Percentiles rank a stretch among this genome's conserved stretches.
Evolutionary conservation across 2,329 filamentous ascomycete species (phyloP).

Genomic region (Diaporthe sp.): DNA sequence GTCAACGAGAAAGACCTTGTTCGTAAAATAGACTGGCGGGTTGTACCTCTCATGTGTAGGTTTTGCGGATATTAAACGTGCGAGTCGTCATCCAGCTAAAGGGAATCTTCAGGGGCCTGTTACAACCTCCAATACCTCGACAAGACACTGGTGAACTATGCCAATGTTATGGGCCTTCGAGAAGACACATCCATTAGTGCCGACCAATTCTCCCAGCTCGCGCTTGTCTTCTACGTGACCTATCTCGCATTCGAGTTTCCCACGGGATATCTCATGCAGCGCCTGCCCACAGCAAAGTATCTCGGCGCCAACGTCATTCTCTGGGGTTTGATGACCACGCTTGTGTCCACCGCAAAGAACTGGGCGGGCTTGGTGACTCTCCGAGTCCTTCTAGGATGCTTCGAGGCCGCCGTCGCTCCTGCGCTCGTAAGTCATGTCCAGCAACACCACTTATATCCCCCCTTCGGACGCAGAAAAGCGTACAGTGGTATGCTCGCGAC

Average conservation of each 20-base stretch:
- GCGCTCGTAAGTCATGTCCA: slow-evolving; percentile 51
- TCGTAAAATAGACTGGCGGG: slow-evolving; percentile 49
- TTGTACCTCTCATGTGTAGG: slow-evolving; percentile 49
- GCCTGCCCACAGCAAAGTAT: slow-evolving; percentile 66
- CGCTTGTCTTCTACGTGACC: slow-evolving; percentile 50
- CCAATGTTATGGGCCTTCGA: slow-evolving; percentile 50
- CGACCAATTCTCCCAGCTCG: slow-evolving; percentile 49
- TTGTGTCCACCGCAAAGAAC: slow-evolving; percentile 63
- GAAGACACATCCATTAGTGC: slow-evolving; percentile 47
- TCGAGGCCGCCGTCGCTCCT: slow-evolving; percentile 67
- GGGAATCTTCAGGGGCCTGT: slow-evolving; percentile 45
- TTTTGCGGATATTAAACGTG: background rate
- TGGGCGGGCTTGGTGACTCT: slow-evolving; percentile 63
- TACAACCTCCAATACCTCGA: slow-evolving; percentile 50
- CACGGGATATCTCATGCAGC: slow-evolving; percentile 64
- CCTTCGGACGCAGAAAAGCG: background rate
- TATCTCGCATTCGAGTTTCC: slow-evolving; percentile 51
- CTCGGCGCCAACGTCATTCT: slow-evolving; percentile 59
- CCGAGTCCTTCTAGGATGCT: slow-evolving; percentile 65
- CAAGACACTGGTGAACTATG: slow-evolving; percentile 50
- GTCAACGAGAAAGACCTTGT: slow-evolving; percentile 41
- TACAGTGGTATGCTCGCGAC: background rate
- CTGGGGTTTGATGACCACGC: slow-evolving; percentile 63
- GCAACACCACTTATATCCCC: background rate
- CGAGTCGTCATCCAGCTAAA: background rate